Conservation (phyloP, 164 flowering plant genomes). For the Taxillus chinensis region DNA sequence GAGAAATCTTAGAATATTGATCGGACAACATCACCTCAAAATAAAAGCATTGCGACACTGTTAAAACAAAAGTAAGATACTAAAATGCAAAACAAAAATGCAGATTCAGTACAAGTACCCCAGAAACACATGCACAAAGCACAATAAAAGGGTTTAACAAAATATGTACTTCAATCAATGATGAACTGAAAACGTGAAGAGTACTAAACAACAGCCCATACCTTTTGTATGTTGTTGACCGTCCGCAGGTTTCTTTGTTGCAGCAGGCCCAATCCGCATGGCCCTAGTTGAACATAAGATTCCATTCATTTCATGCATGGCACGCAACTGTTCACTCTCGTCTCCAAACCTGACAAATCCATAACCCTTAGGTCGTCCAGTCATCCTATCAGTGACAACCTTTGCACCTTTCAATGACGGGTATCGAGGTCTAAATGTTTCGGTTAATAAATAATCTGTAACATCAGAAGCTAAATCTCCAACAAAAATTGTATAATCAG, state of each 20-base stretch:
- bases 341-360: constrained; percentile 94
- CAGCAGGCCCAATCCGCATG: constrained; percentile 86
- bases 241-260: constrained; percentile 54
- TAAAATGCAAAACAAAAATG: too few relatives aligned
- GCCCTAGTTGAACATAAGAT: constrained; percentile 62
- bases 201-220: constrained; percentile 10
- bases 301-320: constrained; percentile 94
- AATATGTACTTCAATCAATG: too few relatives aligned
- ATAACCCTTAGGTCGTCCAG: constrained; percentile 92
- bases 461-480: constrained; percentile 96
- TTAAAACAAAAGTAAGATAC: not conserved
- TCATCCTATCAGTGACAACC: constrained; percentile 74
- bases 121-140: too few relatives aligned
- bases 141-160: too few relatives aligned
- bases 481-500: constrained; percentile 77
- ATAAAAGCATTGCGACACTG: not conserved
- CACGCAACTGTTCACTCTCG: constrained; percentile 74
- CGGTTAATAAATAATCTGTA: constrained; percentile 64
- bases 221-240: constrained; percentile 52
- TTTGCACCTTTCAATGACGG: constrained; percentile 83
- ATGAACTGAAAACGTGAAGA: too few relatives aligned
- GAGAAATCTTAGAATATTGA: constrained; percentile 16
- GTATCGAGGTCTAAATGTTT: constrained; percentile 62
- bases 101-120: too few relatives aligned
- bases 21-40: constrained; percentile 10